phyloP scores from a whole-genome alignment of 805 yeast genomes.

The Monosporozyma aquatica region DNA sequence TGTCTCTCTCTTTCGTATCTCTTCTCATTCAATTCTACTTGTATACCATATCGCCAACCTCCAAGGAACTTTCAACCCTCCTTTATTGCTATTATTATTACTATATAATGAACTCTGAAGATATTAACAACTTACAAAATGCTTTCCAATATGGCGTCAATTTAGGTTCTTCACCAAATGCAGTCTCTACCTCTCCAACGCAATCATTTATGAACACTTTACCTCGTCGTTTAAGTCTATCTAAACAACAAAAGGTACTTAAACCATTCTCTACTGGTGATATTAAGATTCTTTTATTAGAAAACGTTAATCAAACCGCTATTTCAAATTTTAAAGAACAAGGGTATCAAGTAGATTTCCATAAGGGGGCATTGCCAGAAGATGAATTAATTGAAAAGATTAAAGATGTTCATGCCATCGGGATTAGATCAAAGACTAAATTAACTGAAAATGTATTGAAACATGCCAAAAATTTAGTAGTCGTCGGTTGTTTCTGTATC shows the following conservation, averaged over 20 bases:
- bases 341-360: conserved; percentile 95
- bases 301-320: conserved; percentile 91
- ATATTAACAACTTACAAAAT: conserved; percentile 46
- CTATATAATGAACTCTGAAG: conserved; percentile 53
- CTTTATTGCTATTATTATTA: too few species aligned
- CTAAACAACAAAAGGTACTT: conserved; percentile 55
- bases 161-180: conserved; percentile 51
- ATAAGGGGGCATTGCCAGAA: conserved; percentile 81
- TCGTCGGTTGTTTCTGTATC: conserved; percentile 96
- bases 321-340: conserved; percentile 73
- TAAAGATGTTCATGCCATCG: conserved; percentile 89
- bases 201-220: conserved; percentile 51
- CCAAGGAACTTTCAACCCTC: too few species aligned
- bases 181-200: conserved; percentile 76
- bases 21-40: not conserved
- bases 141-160: conserved; percentile 47
- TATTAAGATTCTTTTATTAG: conserved; percentile 80
- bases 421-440: conserved; percentile 95
- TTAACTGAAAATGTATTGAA: conserved; percentile 68
- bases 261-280: conserved; percentile 96
- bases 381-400: conserved; percentile 92
- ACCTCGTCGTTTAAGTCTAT: conserved; percentile 38
- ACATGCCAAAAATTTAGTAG: conserved; percentile 83
- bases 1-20: too few species aligned
- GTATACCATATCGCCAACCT: too few species aligned